These are phyloP conservation scores for Eruca vesicaria DNA, from an alignment of 441 rosid genomes.

Conservation along the genomic window DNA sequence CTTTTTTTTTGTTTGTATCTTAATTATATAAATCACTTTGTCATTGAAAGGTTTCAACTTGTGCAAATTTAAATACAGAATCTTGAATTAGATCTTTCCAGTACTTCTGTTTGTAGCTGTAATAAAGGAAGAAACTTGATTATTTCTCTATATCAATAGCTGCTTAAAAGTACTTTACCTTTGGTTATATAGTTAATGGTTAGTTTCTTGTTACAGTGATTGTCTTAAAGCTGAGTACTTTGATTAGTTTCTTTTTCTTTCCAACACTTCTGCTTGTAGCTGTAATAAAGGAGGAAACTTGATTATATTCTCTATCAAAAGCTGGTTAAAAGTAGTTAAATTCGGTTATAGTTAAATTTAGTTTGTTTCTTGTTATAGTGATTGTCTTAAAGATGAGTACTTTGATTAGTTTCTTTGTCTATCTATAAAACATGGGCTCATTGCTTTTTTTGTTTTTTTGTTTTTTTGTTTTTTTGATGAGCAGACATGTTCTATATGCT, in stretches of 20 bases:
- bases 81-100: background rate
- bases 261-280: background rate
- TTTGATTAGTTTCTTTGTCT: background rate
- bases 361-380: slow-evolving; percentile 1
- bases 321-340: background rate
- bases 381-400: background rate
- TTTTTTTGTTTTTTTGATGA: slow-evolving; percentile 43
- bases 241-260: background rate
- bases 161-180: background rate
- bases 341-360: background rate
- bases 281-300: background rate
- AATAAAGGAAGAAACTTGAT: background rate
- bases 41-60: background rate
- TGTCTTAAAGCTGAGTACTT: background rate
- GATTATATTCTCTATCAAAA: slow-evolving; percentile 6
- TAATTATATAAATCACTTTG: background rate
- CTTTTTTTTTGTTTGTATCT: slow-evolving; percentile 7
- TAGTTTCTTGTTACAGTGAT: background rate
- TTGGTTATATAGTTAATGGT: background rate
- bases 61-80: background rate
- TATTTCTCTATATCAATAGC: slow-evolving; percentile 8
- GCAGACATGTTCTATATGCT: slow-evolving; percentile 87
- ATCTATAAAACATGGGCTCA: background rate
- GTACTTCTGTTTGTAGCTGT: background rate
- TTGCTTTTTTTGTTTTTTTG: background rate